phyloP scores from a whole-genome alignment of 176 grass and related monocot genomes.

The Oryza meyeriana region DNA sequence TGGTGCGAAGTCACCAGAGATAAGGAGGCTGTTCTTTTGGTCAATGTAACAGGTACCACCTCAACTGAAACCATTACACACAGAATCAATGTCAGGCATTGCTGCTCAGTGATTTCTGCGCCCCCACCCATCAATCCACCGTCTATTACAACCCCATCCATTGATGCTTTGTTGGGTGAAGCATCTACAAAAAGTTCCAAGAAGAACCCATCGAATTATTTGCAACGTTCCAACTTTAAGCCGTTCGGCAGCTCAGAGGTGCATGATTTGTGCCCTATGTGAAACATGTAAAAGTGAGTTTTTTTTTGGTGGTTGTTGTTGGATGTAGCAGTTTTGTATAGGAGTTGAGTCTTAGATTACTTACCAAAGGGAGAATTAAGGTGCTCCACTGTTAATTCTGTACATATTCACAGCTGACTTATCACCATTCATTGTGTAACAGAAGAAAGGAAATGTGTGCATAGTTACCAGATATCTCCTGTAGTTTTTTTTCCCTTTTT shows the following conservation, averaged over 20 bases:
- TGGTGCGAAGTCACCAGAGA: conserved; percentile 75
- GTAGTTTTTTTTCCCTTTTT: neutral
- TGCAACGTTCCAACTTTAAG: conserved; percentile 52
- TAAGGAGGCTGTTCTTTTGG: conserved; percentile 50
- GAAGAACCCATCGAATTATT: conserved; percentile 45
- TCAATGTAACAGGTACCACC: conserved; percentile 61
- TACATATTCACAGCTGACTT: conserved; percentile 52
- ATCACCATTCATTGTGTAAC: conserved; percentile 32
- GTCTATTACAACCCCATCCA: neutral
- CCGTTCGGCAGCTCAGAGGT: conserved; percentile 45
- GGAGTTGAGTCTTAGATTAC: conserved; percentile 3
- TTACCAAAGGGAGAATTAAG: conserved; percentile 17
- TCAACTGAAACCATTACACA: conserved; percentile 61
- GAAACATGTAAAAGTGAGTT: conserved; percentile 22
- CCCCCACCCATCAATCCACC: neutral
- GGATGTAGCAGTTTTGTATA: conserved; percentile 26
- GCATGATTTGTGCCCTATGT: conserved; percentile 39
- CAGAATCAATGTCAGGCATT: conserved; percentile 64
- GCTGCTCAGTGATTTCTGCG: conserved; percentile 22
- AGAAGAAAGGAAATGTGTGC: neutral
- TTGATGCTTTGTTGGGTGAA: conserved; percentile 6
- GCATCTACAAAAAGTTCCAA: conserved; percentile 7
- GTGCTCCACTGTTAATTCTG: conserved; percentile 35
- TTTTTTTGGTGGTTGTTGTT: neutral
- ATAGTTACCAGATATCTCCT: neutral